Conservation (phyloP, 2,329 filamentous ascomycete species). For the Claviceps sp. region DNA sequence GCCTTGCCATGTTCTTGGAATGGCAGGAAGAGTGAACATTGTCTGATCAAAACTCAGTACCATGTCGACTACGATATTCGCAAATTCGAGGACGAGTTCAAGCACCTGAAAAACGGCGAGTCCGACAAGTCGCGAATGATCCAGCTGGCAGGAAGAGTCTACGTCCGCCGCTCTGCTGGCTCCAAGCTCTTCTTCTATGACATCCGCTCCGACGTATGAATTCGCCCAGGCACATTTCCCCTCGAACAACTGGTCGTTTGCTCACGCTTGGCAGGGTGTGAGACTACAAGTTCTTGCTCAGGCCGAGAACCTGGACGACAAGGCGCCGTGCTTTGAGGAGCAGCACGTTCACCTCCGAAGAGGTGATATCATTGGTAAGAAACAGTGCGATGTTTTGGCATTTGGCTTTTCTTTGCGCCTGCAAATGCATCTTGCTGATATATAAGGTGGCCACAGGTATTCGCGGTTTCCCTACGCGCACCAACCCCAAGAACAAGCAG, state of each 20-base stretch:
- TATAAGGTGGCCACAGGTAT: conserved; percentile 10
- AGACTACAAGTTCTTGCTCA: conserved; percentile 91
- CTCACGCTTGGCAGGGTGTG: conserved; percentile 25
- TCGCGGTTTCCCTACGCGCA: conserved; percentile 35
- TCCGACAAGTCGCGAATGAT: conserved; percentile 61
- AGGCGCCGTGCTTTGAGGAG: conserved; percentile 57
- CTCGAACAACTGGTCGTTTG: background rate
- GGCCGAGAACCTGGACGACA: conserved; percentile 59
- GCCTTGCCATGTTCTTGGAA: background rate
- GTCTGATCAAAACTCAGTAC: conserved; percentile 35
- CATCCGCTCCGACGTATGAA: conserved; percentile 23
- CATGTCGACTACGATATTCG: conserved; percentile 69
- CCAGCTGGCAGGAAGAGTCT: conserved; percentile 72
- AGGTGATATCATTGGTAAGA: conserved; percentile 74
- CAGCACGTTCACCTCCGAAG: conserved; percentile 83
- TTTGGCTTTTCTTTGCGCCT: background rate
- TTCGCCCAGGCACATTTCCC: background rate
- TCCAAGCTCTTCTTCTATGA: conserved; percentile 89
- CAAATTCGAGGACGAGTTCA: conserved; percentile 67
- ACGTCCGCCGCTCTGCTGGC: conserved; percentile 71
- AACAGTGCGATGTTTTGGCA: background rate
- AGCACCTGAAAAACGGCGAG: conserved; percentile 78
- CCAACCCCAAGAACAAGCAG: conserved; percentile 78
- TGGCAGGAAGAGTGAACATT: background rate
- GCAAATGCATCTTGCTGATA: background rate